phyloP scores from a whole-genome alignment of 768 basidiomycete species.

The Boletus vinaceobasis region DNA sequence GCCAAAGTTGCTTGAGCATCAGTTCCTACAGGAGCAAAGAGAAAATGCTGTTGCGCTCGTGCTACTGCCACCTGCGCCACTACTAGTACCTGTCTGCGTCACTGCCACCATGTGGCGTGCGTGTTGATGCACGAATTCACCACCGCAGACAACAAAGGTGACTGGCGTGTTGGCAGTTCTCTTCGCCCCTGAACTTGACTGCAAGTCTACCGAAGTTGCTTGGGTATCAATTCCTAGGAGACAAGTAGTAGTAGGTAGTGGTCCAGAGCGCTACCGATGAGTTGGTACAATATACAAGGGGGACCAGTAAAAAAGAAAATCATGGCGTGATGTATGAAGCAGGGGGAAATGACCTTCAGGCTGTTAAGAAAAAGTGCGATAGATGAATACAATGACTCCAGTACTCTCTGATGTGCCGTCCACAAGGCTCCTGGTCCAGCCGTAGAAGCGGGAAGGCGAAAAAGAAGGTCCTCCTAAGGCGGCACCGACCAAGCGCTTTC shows the following conservation, averaged over 20 bases:
- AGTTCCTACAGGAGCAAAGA: too few species aligned
- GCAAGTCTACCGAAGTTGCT: too few species aligned
- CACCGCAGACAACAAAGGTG: too few species aligned
- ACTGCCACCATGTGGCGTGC: too few species aligned
- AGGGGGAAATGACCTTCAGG: neutral
- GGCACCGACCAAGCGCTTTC: neutral
- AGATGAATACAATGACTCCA: neutral
- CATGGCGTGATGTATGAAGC: neutral
- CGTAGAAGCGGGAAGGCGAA: neutral
- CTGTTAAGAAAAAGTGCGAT: neutral
- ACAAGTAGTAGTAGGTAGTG: neutral
- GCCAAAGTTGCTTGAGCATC: neutral
- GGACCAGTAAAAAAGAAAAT: neutral
- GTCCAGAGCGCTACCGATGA: too few species aligned
- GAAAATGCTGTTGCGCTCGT: too few species aligned
- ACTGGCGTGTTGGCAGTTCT: too few species aligned
- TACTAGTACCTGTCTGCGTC: too few species aligned
- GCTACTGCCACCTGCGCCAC: too few species aligned
- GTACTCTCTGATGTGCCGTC: neutral
- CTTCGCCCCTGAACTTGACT: too few species aligned
- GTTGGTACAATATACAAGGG: neutral
- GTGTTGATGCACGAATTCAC: too few species aligned
- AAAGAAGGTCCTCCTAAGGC: neutral
- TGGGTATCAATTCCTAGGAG: neutral
- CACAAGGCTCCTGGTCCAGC: constrained; percentile 1